A percentile compares a stretch with the other conserved stretches of the same genome.
Conservation (phyloP, 78 protist genomes). For the Fonticula alba region DNA sequence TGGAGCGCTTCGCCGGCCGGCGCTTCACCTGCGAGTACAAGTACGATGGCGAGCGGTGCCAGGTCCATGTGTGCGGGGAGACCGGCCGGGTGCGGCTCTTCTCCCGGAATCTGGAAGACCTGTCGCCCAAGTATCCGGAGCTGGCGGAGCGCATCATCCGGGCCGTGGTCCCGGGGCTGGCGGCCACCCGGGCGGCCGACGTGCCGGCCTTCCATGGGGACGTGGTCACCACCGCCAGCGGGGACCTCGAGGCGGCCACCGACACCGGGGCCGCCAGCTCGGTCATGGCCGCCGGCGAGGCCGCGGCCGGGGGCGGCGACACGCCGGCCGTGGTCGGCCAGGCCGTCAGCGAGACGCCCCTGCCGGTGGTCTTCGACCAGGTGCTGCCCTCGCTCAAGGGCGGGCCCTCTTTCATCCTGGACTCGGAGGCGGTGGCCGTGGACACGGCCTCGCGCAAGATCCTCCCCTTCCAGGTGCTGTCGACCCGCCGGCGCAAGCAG, state of each 20-base stretch:
- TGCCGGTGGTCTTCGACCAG: too few relatives aligned
- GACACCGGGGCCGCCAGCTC: too few relatives aligned
- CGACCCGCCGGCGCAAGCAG: slow-evolving; percentile 67
- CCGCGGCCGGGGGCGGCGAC: too few relatives aligned
- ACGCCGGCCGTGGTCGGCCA: too few relatives aligned
- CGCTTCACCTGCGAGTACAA: slow-evolving; percentile 89
- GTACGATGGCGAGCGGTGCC: slow-evolving; percentile 95
- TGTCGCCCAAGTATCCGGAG: slow-evolving; percentile 85
- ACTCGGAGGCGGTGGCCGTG: slow-evolving; percentile 84
- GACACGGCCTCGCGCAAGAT: slow-evolving; percentile 39
- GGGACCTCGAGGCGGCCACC: too few relatives aligned
- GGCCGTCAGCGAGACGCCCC: too few relatives aligned
- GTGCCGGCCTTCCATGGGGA: too few relatives aligned
- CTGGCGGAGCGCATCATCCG: slow-evolving; percentile 8
- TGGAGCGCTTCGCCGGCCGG: slow-evolving; percentile 47
- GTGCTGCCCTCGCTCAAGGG: too few relatives aligned
- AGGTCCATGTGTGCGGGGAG: slow-evolving; percentile 34
- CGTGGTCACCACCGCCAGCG: too few relatives aligned
- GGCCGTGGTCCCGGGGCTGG: too few relatives aligned
- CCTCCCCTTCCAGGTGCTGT: slow-evolving; percentile 80
- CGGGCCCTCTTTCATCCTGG: slow-evolving; percentile 46
- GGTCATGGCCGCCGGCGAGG: too few relatives aligned
- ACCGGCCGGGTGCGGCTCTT: slow-evolving; percentile 52
- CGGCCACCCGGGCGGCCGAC: too few relatives aligned
- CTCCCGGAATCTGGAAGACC: slow-evolving; percentile 78